Conservation (phyloP, 2,329 filamentous ascomycete species). For the Monilinia fructicola region DNA sequence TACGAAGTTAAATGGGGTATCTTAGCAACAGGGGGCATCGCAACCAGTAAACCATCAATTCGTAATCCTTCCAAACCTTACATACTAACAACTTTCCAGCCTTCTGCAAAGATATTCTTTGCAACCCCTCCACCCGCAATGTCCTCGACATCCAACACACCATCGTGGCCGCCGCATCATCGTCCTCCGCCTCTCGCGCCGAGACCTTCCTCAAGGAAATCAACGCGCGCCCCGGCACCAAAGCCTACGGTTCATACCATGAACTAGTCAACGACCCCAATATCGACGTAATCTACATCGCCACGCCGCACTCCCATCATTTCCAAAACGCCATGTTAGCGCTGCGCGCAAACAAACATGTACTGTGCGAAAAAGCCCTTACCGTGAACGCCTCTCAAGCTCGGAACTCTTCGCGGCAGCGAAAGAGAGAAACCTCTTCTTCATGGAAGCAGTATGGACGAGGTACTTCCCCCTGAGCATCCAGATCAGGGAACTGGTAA, state of each 20-base stretch:
- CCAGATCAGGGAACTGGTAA: constrained; percentile 54
- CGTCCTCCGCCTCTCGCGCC: constrained; percentile 59
- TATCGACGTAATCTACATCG: constrained; percentile 68
- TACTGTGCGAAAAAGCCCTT: constrained; percentile 71
- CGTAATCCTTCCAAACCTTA: neutral
- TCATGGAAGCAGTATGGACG: constrained; percentile 71
- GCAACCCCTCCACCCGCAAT: constrained; percentile 58
- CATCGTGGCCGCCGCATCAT: constrained; percentile 64
- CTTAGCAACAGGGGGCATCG: constrained; percentile 43
- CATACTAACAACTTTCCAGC: constrained; percentile 38
- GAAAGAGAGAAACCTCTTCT: constrained; percentile 56
- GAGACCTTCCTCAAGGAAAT: constrained; percentile 60
- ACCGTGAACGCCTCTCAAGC: constrained; percentile 67
- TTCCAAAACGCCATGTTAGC: constrained; percentile 68
- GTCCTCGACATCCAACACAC: constrained; percentile 61
- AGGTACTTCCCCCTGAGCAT: constrained; percentile 67
- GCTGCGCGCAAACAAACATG: constrained; percentile 65
- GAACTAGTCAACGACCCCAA: constrained; percentile 63
- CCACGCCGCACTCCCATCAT: constrained; percentile 71
- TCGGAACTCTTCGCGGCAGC: constrained; percentile 60
- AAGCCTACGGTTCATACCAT: constrained; percentile 65
- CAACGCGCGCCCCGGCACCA: constrained; percentile 55
- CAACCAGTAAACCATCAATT: constrained; percentile 34
- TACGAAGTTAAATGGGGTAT: constrained; percentile 41
- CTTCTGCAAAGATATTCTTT: constrained; percentile 63